A percentile compares a stretch with the other conserved stretches of the same genome.
Conservation (phyloP, 306 rosid genomes). For the Vigna nakashimae region DNA sequence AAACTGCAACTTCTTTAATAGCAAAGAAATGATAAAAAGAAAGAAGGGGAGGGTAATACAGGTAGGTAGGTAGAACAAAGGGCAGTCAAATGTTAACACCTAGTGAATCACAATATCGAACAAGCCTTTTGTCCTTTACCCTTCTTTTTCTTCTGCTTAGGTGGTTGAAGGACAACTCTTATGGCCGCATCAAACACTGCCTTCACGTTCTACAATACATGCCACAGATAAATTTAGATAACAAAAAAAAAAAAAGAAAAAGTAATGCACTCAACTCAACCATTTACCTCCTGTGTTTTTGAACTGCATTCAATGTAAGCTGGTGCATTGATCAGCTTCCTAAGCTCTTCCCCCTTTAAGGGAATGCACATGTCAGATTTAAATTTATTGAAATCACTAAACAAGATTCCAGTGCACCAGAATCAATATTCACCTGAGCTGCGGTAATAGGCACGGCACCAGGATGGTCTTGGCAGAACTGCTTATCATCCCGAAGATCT, state of each 20-base stretch:
- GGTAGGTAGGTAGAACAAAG: conserved; percentile 59
- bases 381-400: neutral
- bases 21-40: conserved; percentile 53
- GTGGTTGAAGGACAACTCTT: conserved; percentile 99
- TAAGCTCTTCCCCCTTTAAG: conserved; percentile 94
- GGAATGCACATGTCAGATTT: conserved; percentile 41
- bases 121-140: conserved; percentile 91
- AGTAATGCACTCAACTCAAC: conserved; percentile 8
- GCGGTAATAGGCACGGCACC: conserved; percentile 93
- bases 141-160: conserved; percentile 98
- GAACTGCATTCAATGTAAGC: conserved; percentile 99
- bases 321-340: conserved; percentile 94
- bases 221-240: conserved; percentile 5
- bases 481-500: conserved; percentile 99
- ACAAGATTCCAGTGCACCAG: conserved; percentile 28
- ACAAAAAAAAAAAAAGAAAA: neutral
- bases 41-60: conserved; percentile 61
- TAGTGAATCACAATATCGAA: conserved; percentile 88
- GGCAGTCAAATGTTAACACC: conserved; percentile 71
- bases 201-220: conserved; percentile 85
- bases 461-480: conserved; percentile 94
- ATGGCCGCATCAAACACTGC: conserved; percentile 94
- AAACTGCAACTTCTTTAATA: conserved; percentile 70
- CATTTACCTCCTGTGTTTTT: conserved; percentile 88
- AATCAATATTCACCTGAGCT: conserved; percentile 72